Evolutionary conservation across 176 grass and related monocot species (phyloP), one percentile per base, ranked within the genome.

Genomic region (Oryza meridionalis): DNA sequence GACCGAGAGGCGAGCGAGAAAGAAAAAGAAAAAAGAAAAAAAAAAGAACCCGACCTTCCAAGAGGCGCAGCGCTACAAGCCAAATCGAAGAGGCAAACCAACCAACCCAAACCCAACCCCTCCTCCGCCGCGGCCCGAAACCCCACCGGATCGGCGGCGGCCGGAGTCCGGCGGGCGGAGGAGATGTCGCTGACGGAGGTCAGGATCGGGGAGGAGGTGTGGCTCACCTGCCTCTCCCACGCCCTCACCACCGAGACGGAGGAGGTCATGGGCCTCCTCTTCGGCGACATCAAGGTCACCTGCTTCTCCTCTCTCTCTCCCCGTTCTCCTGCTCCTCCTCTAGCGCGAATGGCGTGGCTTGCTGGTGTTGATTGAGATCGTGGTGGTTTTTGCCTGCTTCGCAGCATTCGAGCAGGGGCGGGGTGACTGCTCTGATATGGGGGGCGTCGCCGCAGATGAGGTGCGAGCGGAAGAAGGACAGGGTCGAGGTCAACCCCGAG

Each of bases 401-500:
- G 86, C 49, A 93, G 90, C 2, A 71, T 9, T 86, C 86, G 4
- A 83, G 88, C 84, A 82, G 19, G 79, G 91, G 89, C 61, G 64
- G 86, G 68, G 45, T 81, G 65, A 88, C 82, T 21, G 96, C 96
- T 9, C 1, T 99, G 9, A 92, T 99, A 83, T 99, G 96, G 96
- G 96, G 96, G 84, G 96, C 96, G 51, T 94, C 92, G 69, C 96
- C 96, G 76, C 96, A 99, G 91, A 99, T 99, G 96, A 89, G 96
- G 68, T 99, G 88, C 78, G 96, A 99, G 62, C 90, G 96, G 45
- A 92, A 91, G 53, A 99, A 99, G 76, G 96, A 99, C 85, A 87
- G 96, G 42, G 93, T 99, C n/a, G 96, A 99, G 91, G 94, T 94
- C 72, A 99, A 99, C 75, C 96, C 96, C 9, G 96, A 96, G 84